Percentiles rank a stretch among this genome's conserved stretches.
These are phyloP conservation scores for Pyricularia pennisetigena DNA, from an alignment of 2,329 filamentous ascomycete species.

Conservation along the genomic window DNA sequence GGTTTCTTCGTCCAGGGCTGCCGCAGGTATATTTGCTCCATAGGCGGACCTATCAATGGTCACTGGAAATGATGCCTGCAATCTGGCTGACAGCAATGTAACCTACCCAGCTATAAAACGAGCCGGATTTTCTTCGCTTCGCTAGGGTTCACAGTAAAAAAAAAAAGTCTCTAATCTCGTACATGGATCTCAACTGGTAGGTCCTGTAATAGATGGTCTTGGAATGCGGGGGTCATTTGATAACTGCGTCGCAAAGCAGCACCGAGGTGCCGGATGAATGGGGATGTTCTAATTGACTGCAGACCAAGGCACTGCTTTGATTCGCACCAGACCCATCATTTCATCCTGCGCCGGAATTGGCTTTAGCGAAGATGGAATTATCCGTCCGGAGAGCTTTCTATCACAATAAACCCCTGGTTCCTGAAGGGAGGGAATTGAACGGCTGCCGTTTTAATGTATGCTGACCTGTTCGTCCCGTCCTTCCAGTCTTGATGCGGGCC, in stretches of 20 bases:
- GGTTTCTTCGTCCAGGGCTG: not conserved
- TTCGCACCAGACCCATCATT: not conserved
- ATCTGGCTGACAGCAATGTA: not conserved
- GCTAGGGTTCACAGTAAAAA: not conserved
- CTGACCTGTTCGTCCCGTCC: not conserved
- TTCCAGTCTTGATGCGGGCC: not conserved
- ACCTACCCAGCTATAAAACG: not conserved
- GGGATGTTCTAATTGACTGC: not conserved
- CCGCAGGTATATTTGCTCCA: not conserved
- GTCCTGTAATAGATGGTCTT: not conserved
- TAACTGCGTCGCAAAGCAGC: not conserved
- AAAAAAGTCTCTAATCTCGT: not conserved
- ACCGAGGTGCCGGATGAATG: not conserved
- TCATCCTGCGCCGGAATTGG: not conserved
- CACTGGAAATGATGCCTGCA: not conserved
- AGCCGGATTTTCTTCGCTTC: not conserved
- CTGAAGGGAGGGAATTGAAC: not conserved
- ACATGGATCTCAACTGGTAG: not conserved
- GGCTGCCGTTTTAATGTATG: not conserved
- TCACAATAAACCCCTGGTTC: not conserved
- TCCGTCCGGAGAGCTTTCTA: not conserved
- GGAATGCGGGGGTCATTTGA: not conserved
- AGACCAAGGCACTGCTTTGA: not conserved
- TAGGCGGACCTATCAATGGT: not conserved
- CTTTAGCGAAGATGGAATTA: not conserved